These are phyloP conservation scores for Aspergillus sp. DNA, from an alignment of 2,329 filamentous ascomycete species.

Conservation along the genomic window DNA sequence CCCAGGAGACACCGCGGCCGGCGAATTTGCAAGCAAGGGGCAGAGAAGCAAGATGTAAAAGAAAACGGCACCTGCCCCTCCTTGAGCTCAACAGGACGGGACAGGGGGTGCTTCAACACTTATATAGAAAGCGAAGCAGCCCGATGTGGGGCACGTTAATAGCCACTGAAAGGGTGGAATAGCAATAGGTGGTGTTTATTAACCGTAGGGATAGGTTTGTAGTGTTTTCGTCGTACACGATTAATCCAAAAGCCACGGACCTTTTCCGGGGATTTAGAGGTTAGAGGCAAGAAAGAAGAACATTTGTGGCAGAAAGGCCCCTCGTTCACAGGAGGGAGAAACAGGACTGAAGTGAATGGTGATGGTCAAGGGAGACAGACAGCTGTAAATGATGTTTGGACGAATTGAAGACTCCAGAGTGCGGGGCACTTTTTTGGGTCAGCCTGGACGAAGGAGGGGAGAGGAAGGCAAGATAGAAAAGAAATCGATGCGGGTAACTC, in stretches of 20 bases:
- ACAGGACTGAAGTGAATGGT: neutral
- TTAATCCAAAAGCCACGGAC: neutral
- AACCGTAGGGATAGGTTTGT: neutral
- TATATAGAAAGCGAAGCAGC: slow-evolving; percentile 1
- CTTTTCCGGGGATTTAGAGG: neutral
- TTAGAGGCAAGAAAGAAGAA: neutral
- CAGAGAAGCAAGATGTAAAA: slow-evolving; percentile 1
- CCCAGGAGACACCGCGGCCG: slow-evolving; percentile 3
- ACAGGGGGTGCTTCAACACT: neutral
- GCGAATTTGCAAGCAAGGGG: neutral
- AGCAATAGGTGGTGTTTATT: neutral
- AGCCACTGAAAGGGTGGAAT: neutral
- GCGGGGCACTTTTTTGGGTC: neutral
- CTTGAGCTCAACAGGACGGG: neutral
- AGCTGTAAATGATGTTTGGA: neutral
- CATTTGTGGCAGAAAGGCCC: neutral
- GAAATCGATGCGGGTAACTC: neutral
- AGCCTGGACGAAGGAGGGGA: neutral
- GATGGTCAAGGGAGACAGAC: neutral
- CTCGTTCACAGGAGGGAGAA: neutral
- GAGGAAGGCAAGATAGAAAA: neutral
- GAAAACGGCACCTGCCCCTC: slow-evolving; percentile 2
- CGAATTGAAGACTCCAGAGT: neutral
- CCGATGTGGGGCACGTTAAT: slow-evolving; percentile 5
- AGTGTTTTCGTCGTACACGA: neutral